Conservation (phyloP, 257 asterid genomes). For the Solanum clarkiae region DNA sequence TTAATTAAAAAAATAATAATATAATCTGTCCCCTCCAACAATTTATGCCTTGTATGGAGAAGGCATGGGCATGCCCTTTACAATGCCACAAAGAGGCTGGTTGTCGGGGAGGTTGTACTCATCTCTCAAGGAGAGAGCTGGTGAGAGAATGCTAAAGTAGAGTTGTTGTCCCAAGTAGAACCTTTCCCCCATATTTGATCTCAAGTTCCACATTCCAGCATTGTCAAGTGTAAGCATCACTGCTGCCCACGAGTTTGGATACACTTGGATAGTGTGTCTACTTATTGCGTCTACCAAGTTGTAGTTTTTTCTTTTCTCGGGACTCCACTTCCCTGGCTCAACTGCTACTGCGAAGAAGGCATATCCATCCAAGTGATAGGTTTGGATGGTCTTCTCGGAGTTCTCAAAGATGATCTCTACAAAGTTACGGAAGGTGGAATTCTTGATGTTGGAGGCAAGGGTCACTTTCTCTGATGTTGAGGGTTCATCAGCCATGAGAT, state of each 20-base stretch:
- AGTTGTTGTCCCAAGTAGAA: background rate
- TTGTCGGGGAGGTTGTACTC: conserved; percentile 2
- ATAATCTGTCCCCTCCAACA: background rate
- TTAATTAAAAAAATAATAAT: background rate
- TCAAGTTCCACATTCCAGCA: background rate
- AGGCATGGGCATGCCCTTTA: background rate
- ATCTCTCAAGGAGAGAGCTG: background rate
- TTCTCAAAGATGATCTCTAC: conserved; percentile 1
- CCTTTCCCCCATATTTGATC: conserved; percentile 2
- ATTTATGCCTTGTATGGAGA: background rate
- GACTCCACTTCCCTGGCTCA: background rate
- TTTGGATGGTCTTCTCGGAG: background rate
- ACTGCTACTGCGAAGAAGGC: background rate
- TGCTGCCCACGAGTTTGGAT: background rate
- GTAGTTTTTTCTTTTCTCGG: background rate
- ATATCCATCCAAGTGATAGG: background rate
- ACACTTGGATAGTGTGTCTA: background rate
- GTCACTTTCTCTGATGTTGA: background rate
- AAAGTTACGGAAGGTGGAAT: background rate
- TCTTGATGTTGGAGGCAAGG: background rate
- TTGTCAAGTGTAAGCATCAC: background rate
- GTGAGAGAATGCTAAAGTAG: background rate
- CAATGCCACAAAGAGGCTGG: background rate
- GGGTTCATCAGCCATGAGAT: background rate
- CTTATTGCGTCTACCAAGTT: background rate